These are phyloP conservation scores for Picochlorum sp. DNA, from an alignment of 139 green algal genomes.

Conservation along the genomic window DNA sequence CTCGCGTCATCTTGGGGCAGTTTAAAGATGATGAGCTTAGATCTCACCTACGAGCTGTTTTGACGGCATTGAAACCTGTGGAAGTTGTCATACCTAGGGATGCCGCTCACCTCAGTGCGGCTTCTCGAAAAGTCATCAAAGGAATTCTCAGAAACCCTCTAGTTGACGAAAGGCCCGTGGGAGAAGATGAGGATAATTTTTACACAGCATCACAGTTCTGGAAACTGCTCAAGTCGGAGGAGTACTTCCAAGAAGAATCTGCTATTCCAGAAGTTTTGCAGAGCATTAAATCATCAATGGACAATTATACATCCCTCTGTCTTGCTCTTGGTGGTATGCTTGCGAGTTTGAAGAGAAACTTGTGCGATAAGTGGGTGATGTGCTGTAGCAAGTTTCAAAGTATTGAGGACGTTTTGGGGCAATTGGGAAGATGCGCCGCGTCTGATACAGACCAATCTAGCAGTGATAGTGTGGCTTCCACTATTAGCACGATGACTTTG, in stretches of 20 bases:
- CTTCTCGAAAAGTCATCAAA: slow-evolving; percentile 29
- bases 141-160: slow-evolving; percentile 23
- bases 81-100: slow-evolving; percentile 65
- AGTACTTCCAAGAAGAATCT: neutral
- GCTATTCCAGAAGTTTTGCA: slow-evolving; percentile 8
- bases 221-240: slow-evolving; percentile 3
- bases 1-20: slow-evolving; percentile 56
- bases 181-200: slow-evolving; percentile 15
- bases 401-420: slow-evolving; percentile 38
- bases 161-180: slow-evolving; percentile 31
- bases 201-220: slow-evolving; percentile 7
- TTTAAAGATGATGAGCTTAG: slow-evolving; percentile 67
- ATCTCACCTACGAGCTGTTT: slow-evolving; percentile 54
- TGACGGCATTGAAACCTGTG: slow-evolving; percentile 62
- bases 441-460: neutral
- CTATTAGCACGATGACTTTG: slow-evolving; percentile 52
- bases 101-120: slow-evolving; percentile 14
- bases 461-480: neutral
- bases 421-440: neutral
- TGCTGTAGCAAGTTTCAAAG: slow-evolving; percentile 42
- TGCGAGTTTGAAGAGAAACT: slow-evolving; percentile 44
- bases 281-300: neutral
- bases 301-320: slow-evolving; percentile 1
- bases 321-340: slow-evolving; percentile 36
- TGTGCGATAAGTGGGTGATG: slow-evolving; percentile 66